Conservation (phyloP, 768 basidiomycete genomes). For the Lentinus brumalis region DNA sequence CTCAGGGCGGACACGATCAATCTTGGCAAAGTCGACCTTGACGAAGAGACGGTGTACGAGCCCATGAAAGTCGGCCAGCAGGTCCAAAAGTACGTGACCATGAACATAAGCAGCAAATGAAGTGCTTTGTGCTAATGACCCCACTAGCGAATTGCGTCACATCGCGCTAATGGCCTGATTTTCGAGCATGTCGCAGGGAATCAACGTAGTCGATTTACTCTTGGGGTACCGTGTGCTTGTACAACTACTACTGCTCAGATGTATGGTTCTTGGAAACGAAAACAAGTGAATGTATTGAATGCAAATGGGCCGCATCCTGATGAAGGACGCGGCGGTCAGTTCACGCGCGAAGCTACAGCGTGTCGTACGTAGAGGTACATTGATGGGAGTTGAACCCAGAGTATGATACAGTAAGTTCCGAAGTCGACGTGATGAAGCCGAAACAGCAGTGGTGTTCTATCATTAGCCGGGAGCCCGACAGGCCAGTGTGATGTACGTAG, state of each 20-base stretch:
- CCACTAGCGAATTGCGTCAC: constrained; percentile 70
- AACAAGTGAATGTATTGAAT: neutral
- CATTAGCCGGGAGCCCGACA: neutral
- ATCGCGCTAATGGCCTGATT: constrained; percentile 76
- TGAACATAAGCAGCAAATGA: neutral
- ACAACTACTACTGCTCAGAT: neutral
- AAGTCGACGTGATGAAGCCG: constrained; percentile 20
- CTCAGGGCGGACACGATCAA: constrained; percentile 44
- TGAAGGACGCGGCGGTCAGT: constrained; percentile 4
- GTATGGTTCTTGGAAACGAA: too few relatives aligned
- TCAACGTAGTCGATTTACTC: neutral
- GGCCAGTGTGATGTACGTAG: neutral
- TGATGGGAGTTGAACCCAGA: constrained; percentile 17
- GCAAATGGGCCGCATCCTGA: neutral
- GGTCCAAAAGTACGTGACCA: constrained; percentile 67
- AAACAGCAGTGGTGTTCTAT: neutral
- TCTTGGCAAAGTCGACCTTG: constrained; percentile 39
- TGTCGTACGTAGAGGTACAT: constrained; percentile 5
- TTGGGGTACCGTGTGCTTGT: neutral
- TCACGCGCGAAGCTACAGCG: neutral
- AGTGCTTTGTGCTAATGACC: neutral
- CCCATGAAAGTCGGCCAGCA: constrained; percentile 89
- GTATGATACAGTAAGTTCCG: constrained; percentile 17
- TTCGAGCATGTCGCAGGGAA: neutral
- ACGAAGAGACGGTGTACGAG: constrained; percentile 52